Percentiles rank a stretch among this genome's conserved stretches.
These are phyloP conservation scores for Phanerodontia chrysosporium DNA, from an alignment of 768 basidiomycete genomes.

Conservation along the genomic window DNA sequence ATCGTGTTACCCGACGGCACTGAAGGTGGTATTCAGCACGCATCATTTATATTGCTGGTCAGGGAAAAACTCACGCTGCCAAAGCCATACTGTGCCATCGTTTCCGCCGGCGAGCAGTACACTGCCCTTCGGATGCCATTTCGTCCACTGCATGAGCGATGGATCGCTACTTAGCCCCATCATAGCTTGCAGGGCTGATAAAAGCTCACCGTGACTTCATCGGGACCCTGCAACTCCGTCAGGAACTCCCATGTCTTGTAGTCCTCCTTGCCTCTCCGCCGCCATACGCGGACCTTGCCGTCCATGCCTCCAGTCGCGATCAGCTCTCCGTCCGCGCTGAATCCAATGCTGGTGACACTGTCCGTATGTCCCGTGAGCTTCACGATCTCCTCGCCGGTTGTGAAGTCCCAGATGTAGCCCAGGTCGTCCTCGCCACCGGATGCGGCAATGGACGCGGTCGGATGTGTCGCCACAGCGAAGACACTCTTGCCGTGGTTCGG, in stretches of 20 bases:
- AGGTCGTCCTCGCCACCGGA: conserved; percentile 96
- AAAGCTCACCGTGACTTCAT: conserved; percentile 86
- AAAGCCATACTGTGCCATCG: conserved; percentile 93
- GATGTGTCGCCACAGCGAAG: conserved; percentile 82
- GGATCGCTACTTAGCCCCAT: no score
- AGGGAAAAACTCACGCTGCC: conserved; percentile 71
- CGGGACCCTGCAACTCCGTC: conserved; percentile 88
- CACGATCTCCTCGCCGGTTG: conserved; percentile 73
- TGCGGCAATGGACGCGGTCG: conserved; percentile 74
- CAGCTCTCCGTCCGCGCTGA: conserved; percentile 88
- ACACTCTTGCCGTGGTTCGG: conserved; percentile 69
- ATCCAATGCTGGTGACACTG: conserved; percentile 75
- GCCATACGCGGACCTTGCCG: conserved; percentile 89
- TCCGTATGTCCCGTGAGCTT: conserved; percentile 92
- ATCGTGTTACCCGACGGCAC: conserved; percentile 94
- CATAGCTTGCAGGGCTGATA: no score
- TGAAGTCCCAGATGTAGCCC: conserved; percentile 90
- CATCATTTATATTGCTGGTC: background rate
- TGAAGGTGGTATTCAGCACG: conserved; percentile 27
- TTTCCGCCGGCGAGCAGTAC: conserved; percentile 90
- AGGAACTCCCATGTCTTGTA: conserved; percentile 91
- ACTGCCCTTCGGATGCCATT: conserved; percentile 94
- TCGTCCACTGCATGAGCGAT: conserved; percentile 62
- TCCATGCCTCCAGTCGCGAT: conserved; percentile 98
- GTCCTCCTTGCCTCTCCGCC: conserved; percentile 70